These are phyloP conservation scores for Heterobasidion occidentale DNA, from an alignment of 1,284 basidiomycete species.

Conservation along the genomic window DNA sequence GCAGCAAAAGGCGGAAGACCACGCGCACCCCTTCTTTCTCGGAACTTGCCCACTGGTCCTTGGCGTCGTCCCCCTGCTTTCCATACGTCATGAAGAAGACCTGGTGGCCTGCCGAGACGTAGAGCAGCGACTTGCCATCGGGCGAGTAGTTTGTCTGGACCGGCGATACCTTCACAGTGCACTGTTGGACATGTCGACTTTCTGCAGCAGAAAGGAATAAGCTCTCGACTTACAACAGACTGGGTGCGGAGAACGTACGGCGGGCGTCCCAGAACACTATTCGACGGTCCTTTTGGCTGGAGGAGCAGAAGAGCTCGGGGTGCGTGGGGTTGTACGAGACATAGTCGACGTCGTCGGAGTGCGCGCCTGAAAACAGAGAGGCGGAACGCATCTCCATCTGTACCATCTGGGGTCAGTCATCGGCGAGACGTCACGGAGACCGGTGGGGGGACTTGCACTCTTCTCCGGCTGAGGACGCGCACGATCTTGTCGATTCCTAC, in stretches of 20 bases:
- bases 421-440: too few relatives aligned
- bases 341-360: constrained; percentile 68
- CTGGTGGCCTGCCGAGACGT: constrained; percentile 47
- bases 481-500: constrained; percentile 73
- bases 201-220: constrained; percentile 31
- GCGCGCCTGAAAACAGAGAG: constrained; percentile 54
- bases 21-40: constrained; percentile 38
- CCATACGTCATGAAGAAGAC: constrained; percentile 50
- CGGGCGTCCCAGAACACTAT: constrained; percentile 80
- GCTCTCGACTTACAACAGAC: not conserved
- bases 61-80: constrained; percentile 45
- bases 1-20: constrained; percentile 46
- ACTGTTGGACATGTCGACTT: constrained; percentile 55
- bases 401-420: not conserved
- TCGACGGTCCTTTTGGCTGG: constrained; percentile 62
- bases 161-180: constrained; percentile 46
- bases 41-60: constrained; percentile 49
- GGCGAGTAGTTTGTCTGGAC: constrained; percentile 63
- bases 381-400: constrained; percentile 66
- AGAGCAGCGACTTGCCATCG: constrained; percentile 59
- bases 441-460: constrained; percentile 38
- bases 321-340: constrained; percentile 77
- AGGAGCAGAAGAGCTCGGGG: constrained; percentile 71
- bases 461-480: constrained; percentile 69
- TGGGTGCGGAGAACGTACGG: constrained; percentile 38